Conservation (phyloP, 768 basidiomycete genomes). For the Boletus tomentosulus region DNA sequence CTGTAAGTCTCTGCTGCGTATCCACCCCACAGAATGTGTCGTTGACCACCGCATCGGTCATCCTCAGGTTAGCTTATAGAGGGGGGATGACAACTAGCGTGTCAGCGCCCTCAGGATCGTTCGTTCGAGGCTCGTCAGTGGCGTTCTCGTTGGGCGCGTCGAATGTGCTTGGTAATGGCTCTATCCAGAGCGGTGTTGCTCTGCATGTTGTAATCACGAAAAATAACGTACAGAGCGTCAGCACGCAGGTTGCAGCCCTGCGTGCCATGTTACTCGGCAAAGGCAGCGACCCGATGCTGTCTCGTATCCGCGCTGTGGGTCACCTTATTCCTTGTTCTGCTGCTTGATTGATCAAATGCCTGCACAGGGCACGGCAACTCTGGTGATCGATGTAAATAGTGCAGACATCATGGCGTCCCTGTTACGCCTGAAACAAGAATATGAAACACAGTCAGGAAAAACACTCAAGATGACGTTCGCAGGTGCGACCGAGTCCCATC, state of each 20-base stretch:
- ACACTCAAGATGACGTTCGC: conserved; percentile 59
- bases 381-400: conserved; percentile 64
- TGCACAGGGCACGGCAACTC: conserved; percentile 55
- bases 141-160: conserved; percentile 55
- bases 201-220: conserved; percentile 57
- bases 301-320: conserved; percentile 15
- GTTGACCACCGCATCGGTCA: neutral
- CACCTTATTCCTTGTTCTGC: neutral
- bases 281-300: conserved; percentile 37
- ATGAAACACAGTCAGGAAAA: conserved; percentile 54
- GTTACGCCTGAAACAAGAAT: conserved; percentile 62
- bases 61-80: conserved; percentile 56
- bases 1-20: conserved; percentile 2
- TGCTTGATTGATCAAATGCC: neutral
- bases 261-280: conserved; percentile 56
- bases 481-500: conserved; percentile 59
- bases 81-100: conserved; percentile 65
- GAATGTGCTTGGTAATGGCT: conserved; percentile 9
- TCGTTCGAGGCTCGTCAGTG: conserved; percentile 59
- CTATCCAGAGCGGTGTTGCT: conserved; percentile 49
- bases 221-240: conserved; percentile 45
- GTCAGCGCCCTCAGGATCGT: conserved; percentile 42
- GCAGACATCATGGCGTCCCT: conserved; percentile 73
- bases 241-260: conserved; percentile 62
- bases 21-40: neutral